A percentile compares a stretch with the other conserved stretches of the same genome.
phyloP scores from a whole-genome alignment of 2,329 filamentous ascomycete species.

The Aschersonia sp. region DNA sequence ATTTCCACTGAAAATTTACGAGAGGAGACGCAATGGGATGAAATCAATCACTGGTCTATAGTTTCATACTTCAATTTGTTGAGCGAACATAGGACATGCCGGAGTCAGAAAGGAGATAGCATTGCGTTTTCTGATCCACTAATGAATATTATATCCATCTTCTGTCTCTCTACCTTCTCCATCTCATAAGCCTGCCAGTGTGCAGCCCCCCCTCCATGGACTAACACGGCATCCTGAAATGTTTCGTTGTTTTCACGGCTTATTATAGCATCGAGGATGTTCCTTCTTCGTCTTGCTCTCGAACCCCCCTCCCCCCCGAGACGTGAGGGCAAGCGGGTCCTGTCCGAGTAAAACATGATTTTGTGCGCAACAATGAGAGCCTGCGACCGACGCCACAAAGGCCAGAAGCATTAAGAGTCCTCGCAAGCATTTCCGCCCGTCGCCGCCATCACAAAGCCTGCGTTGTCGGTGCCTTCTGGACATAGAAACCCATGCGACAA shows the following conservation, averaged over 20 bases:
- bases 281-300: not conserved
- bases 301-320: not conserved
- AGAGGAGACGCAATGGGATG: no score
- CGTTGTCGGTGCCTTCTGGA: not conserved
- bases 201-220: no score
- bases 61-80: no score
- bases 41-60: no score
- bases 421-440: not conserved
- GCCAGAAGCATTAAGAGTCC: not conserved
- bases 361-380: not conserved
- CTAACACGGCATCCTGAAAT: no score
- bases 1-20: no score
- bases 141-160: no score
- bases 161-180: no score
- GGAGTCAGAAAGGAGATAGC: no score
- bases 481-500: not conserved
- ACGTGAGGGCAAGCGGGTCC: not conserved
- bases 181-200: no score
- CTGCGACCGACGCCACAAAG: not conserved
- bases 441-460: not conserved
- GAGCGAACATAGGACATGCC: no score
- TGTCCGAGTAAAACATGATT: not conserved
- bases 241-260: not conserved
- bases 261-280: not conserved
- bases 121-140: no score